These are phyloP conservation scores for Wallacemonas collosoma DNA, from an alignment of 208 protist genomes.

Conservation along the genomic window DNA sequence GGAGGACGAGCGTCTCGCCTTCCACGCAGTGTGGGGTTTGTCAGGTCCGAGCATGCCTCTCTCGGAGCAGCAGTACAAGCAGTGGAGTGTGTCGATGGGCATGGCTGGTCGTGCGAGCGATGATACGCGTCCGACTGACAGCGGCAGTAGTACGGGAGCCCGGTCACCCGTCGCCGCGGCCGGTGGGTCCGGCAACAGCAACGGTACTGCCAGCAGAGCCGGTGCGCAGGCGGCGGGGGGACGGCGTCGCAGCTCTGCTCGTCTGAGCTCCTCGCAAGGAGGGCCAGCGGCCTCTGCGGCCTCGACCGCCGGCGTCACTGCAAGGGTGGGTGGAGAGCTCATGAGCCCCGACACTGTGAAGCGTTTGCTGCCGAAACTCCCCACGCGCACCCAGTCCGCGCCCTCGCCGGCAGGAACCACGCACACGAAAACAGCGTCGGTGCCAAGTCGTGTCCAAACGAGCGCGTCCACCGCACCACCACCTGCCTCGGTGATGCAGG, in stretches of 20 bases:
- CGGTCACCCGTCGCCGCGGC: background rate
- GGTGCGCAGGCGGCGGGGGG: background rate
- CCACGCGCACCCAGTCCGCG: background rate
- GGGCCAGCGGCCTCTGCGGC: background rate
- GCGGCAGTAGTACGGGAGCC: background rate
- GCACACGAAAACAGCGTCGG: too few relatives aligned
- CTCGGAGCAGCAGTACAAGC: conserved; percentile 32
- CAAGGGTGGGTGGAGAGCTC: background rate
- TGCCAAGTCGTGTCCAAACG: too few relatives aligned
- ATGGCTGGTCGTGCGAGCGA: background rate
- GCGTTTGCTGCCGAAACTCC: conserved; percentile 4
- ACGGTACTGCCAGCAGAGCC: background rate
- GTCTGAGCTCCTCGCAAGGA: conserved; percentile 2
- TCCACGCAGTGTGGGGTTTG: conserved; percentile 67
- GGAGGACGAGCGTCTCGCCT: conserved; percentile 34
- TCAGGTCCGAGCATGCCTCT: conserved; percentile 64
- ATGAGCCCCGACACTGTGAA: conserved; percentile 5
- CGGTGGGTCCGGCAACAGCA: background rate
- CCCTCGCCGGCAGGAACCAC: too few relatives aligned
- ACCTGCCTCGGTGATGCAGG: conserved; percentile 11
- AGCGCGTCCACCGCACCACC: background rate
- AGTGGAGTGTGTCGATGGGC: conserved; percentile 2
- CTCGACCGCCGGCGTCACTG: background rate
- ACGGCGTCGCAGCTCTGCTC: conserved; percentile 11
- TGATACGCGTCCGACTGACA: background rate